Conservation (phyloP, 2,329 filamentous ascomycete species). For the Fusarium praegraminearum region DNA sequence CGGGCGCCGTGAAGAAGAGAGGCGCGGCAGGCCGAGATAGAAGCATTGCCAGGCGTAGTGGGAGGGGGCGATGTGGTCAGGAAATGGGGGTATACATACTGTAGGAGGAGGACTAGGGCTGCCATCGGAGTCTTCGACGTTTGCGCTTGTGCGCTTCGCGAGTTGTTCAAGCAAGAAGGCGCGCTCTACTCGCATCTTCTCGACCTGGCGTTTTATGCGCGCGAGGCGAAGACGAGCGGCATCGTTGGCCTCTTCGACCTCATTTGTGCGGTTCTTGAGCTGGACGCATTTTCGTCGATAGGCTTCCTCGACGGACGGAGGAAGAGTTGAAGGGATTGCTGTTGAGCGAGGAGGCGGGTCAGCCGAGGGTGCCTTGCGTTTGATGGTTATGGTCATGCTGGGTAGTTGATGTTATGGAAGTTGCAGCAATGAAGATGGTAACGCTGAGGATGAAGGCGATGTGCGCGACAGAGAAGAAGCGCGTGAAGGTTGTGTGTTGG, state of each 20-base stretch:
- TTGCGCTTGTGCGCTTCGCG: slow-evolving; percentile 77
- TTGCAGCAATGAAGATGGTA: slow-evolving; percentile 19
- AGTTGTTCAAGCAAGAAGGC: slow-evolving; percentile 81
- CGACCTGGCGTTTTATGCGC: slow-evolving; percentile 84
- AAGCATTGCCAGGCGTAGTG: slow-evolving; percentile 34
- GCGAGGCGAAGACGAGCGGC: slow-evolving; percentile 81
- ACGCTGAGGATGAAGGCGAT: slow-evolving; percentile 5
- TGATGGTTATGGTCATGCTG: slow-evolving; percentile 51
- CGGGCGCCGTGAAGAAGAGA: slow-evolving; percentile 36
- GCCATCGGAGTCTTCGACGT: slow-evolving; percentile 82
- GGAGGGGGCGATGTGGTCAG: slow-evolving; percentile 5
- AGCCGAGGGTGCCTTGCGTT: slow-evolving; percentile 55
- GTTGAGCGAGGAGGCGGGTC: slow-evolving; percentile 51
- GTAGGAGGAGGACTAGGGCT: slow-evolving; percentile 84
- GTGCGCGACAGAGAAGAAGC: slow-evolving; percentile 14
- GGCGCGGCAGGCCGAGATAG: slow-evolving; percentile 32
- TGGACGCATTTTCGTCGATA: slow-evolving; percentile 98
- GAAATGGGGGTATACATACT: slow-evolving; percentile 66
- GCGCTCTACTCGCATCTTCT: slow-evolving; percentile 90
- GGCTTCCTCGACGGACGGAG: slow-evolving; percentile 93
- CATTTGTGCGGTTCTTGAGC: slow-evolving; percentile 88
- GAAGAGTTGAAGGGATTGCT: slow-evolving; percentile 71
- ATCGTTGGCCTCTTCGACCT: slow-evolving; percentile 93
- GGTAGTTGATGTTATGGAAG: slow-evolving; percentile 12
- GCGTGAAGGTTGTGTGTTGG: slow-evolving; percentile 8